These are phyloP conservation scores for Petasospora fabianii DNA, from an alignment of 1,139 yeast genomes.

Conservation along the genomic window DNA sequence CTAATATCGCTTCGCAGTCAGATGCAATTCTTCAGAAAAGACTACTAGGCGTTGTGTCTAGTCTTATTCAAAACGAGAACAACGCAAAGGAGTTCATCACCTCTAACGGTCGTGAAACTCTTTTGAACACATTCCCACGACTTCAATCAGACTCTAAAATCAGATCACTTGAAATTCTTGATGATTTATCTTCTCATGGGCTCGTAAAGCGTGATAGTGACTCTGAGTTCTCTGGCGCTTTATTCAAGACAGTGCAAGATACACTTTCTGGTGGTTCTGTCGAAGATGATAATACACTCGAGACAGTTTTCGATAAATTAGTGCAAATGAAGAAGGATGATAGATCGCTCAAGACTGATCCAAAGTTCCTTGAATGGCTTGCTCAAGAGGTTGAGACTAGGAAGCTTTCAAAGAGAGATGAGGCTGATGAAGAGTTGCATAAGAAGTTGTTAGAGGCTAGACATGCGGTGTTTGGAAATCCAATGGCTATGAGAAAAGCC, in stretches of 20 bases:
- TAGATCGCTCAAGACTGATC: slow-evolving; percentile 27
- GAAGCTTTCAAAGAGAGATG: slow-evolving; percentile 27
- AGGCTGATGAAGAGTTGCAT: slow-evolving; percentile 36
- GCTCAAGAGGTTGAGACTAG: slow-evolving; percentile 46
- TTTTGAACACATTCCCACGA: slow-evolving; percentile 24
- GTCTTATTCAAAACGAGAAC: slow-evolving; percentile 33
- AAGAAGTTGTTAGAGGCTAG: slow-evolving; percentile 52
- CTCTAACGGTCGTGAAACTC: slow-evolving; percentile 14
- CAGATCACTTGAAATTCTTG: slow-evolving; percentile 27
- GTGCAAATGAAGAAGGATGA: slow-evolving; percentile 33
- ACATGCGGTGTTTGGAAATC: slow-evolving; percentile 77
- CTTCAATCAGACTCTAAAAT: slow-evolving; percentile 24
- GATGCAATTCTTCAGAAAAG: slow-evolving; percentile 40
- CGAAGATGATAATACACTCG: slow-evolving; percentile 31
- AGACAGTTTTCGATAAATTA: slow-evolving; percentile 41
- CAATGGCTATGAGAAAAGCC: slow-evolving; percentile 61
- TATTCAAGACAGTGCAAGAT: slow-evolving; percentile 19
- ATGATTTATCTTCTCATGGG: slow-evolving; percentile 16
- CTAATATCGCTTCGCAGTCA: slow-evolving; percentile 18
- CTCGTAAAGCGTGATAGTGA: slow-evolving; percentile 20
- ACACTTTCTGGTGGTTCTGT: slow-evolving; percentile 27
- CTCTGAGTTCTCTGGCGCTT: slow-evolving; percentile 3
- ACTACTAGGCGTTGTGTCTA: slow-evolving; percentile 45
- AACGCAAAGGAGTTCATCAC: slow-evolving; percentile 18
- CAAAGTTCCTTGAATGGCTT: slow-evolving; percentile 58